These are phyloP conservation scores for Pseudozyma sp. DNA, from an alignment of 1,284 basidiomycete species.

Conservation along the genomic window DNA sequence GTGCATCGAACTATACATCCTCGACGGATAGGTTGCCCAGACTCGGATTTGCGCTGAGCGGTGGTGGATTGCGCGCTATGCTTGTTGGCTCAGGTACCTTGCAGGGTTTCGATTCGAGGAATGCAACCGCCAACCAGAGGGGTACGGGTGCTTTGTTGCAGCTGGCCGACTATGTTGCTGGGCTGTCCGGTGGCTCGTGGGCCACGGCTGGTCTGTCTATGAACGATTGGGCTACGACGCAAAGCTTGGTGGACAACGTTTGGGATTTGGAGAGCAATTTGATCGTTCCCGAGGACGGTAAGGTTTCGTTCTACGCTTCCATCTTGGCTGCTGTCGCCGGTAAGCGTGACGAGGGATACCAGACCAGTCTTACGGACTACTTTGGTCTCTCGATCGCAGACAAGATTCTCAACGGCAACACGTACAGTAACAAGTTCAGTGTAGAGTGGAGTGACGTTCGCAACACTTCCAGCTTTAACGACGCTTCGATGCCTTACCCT, in stretches of 20 bases:
- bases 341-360: conserved; percentile 52
- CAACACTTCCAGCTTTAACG: conserved; percentile 54
- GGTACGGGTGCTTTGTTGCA: conserved; percentile 67
- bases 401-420: conserved; percentile 60
- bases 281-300: conserved; percentile 69
- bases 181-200: conserved; percentile 67
- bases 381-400: conserved; percentile 64
- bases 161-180: conserved; percentile 63
- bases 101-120: conserved; percentile 62
- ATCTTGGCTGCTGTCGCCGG: conserved; percentile 55
- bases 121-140: conserved; percentile 56
- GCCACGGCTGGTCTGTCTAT: conserved; percentile 55
- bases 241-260: conserved; percentile 54
- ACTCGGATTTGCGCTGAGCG: conserved; percentile 70
- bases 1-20: conserved; percentile 54
- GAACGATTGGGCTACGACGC: conserved; percentile 63
- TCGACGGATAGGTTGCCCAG: conserved; percentile 58
- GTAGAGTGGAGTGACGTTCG: conserved; percentile 59
- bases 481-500: conserved; percentile 64
- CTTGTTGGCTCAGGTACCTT: conserved; percentile 62
- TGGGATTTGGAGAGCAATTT: conserved; percentile 72
- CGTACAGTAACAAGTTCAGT: conserved; percentile 56
- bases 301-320: conserved; percentile 70
- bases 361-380: conserved; percentile 61
- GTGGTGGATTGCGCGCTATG: conserved; percentile 72